Evolutionary conservation across 1,284 basidiomycete species (phyloP), one percentile per base, ranked within the genome.

Genomic region (Tilletia horrida): DNA sequence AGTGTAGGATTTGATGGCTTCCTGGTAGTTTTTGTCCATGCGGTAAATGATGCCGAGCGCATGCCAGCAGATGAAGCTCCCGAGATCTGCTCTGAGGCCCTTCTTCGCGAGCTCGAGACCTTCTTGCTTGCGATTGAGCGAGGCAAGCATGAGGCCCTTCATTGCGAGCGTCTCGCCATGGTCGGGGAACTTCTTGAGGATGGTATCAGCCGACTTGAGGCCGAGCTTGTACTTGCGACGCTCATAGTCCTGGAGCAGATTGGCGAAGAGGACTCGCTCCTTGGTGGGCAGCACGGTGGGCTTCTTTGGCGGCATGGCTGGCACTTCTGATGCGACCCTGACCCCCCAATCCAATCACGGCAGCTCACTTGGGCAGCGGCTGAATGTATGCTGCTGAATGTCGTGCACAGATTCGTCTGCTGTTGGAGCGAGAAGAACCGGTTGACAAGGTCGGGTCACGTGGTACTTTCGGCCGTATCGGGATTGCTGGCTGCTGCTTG

Each of bases 41-140:
- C 80, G 71, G 63, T 81, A 66, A 42, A 80, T 63, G 69, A 81
- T 81, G 55, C 93, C 96, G 78, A 93, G 91, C 69, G 98, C 94
- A 82, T 99, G 96, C 95, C 96, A 98, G 79, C 90, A 91, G 79
- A 99, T 97, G 81, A 98, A 95, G 27, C 91, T 93, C 44, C 88
- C 91, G 69, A 95, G 85, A 84, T 97, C 93, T 70, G 90, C 87
- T 68, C 89, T 88, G 71, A 96, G 66, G 42, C 79, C 96, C 72
- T 91, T 88, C 84, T 91, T 91, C 68, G 96, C 92, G 69, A 95
- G 86, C 42, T 90, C 89, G 68, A 91, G 85, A 21, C 93, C 93
- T 64, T 77, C 76, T 16, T 44, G 92, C 27, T 74, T 72, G 27
- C 72, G 69, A 52, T 75, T 64, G 42, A 75, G 67, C 23, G 79